These are phyloP conservation scores for Entrophospora sp. DNA, from an alignment of 192 early-diverging fungal genomes.

Conservation along the genomic window DNA sequence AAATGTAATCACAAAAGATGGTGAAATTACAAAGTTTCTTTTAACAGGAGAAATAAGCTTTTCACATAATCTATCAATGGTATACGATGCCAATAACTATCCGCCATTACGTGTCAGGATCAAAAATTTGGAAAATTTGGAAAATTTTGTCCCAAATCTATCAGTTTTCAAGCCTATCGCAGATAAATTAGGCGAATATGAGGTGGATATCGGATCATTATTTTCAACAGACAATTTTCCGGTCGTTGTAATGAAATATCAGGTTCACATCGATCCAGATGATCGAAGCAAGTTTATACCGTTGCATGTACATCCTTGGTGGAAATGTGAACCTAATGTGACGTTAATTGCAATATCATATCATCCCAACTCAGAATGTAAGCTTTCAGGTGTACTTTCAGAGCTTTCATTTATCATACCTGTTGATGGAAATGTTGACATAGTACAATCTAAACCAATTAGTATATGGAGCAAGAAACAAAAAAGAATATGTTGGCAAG, in stretches of 20 bases:
- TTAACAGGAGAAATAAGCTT: constrained; percentile 43
- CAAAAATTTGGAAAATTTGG: constrained; percentile 23
- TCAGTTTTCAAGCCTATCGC: constrained; percentile 26
- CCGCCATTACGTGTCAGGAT: constrained; percentile 8
- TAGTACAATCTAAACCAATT: constrained; percentile 39
- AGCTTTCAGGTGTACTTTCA: constrained; percentile 20
- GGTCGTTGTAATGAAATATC: constrained; percentile 32
- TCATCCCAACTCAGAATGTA: constrained; percentile 29
- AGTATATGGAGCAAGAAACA: constrained; percentile 41
- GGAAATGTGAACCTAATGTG: constrained; percentile 45
- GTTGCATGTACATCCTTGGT: constrained; percentile 32
- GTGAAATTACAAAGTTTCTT: constrained; percentile 32
- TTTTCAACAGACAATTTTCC: constrained; percentile 13
- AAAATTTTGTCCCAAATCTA: constrained; percentile 29
- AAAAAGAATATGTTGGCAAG: constrained; percentile 44
- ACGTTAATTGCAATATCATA: constrained; percentile 41
- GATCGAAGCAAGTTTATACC: constrained; percentile 24
- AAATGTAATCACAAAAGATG: constrained; percentile 32
- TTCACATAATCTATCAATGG: no score
- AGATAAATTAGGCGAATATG: constrained; percentile 24
- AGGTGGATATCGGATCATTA: constrained; percentile 31
- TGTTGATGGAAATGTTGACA: constrained; percentile 35
- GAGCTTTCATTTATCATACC: constrained; percentile 40
- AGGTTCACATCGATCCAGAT: constrained; percentile 25
- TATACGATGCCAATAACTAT: no score